Evolutionary conservation across 2,329 filamentous ascomycete genomes (phyloP).

Genomic region (Meredithiella fracta): DNA sequence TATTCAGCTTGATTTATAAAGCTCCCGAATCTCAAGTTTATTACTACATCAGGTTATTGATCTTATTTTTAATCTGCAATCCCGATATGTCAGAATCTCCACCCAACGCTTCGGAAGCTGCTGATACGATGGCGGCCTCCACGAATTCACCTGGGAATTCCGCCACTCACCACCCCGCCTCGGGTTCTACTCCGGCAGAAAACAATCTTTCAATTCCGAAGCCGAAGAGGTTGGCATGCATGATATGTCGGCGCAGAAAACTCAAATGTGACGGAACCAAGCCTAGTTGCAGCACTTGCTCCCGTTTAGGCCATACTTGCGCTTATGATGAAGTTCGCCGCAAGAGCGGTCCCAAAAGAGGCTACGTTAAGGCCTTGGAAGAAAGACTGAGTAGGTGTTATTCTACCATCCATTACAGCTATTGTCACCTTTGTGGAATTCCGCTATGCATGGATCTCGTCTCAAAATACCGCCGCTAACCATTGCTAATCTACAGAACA

Average conservation of each 20-base stretch:
- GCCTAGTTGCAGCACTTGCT: slow-evolving; percentile 78
- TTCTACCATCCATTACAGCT: not conserved
- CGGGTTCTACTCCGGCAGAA: slow-evolving; percentile 26
- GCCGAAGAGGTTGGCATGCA: slow-evolving; percentile 87
- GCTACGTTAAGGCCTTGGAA: slow-evolving; percentile 87
- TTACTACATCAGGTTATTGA: not conserved
- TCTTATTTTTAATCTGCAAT: not conserved
- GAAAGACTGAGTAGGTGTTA: slow-evolving; percentile 72
- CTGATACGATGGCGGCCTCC: not conserved
- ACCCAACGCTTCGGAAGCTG: not conserved
- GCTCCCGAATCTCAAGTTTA: not conserved
- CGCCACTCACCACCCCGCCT: slow-evolving; percentile 22
- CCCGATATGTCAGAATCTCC: not conserved
- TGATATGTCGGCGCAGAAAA: slow-evolving; percentile 85
- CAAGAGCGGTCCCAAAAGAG: slow-evolving; percentile 87
- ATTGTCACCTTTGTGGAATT: no score
- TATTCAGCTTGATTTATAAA: not conserved
- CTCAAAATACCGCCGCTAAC: not conserved
- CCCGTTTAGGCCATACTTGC: slow-evolving; percentile 71
- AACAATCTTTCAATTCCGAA: slow-evolving; percentile 49
- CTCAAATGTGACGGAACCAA: slow-evolving; percentile 73
- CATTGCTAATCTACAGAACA: slow-evolving; percentile 44
- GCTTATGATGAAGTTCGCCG: slow-evolving; percentile 83
- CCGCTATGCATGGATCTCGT: not conserved
- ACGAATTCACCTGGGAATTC: slow-evolving; percentile 14